Base-by-base conservation (phyloP, 805 yeast species). In the Metschnikowia borealis region DNA sequence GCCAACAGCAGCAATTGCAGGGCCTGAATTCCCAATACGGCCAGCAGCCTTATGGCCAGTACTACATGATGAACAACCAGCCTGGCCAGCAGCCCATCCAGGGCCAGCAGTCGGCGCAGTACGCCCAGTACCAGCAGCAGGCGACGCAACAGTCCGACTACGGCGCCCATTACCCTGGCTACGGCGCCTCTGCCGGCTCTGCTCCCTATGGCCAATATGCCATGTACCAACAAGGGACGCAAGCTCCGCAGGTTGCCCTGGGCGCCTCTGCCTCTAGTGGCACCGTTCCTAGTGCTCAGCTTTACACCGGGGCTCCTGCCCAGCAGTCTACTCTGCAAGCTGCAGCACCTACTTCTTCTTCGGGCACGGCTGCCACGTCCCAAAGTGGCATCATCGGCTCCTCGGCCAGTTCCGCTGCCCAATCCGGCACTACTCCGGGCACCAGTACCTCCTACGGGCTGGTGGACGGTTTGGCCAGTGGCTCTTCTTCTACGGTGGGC, bases 401-500 rank as follows among this genome's bases (percentile, higher is more conserved):
- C 21, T 51, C 53, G 38, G 26, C 60, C 17, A 47, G 49, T 20
- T 38, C 59, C 17, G 51, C 58, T 7, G 59, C 63, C 13, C 55
- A 52, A 29, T 52, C 54, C 1, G 47, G 53, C 2, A 39, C 40
- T 47, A n/a, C 38, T 47, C 13, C 54, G 20, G 44, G 56, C 17
- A 37, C 58, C 10, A 44, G 59, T 20, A 50, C 52, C 46, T 48
- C 54, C n/a, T 48, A 54, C 26, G 52, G 54, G 8, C 56, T 47
- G 48, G 46, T 50, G 26, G 62, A 57, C 41, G 52, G 59, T 29
- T 44, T 57, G 23, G 50, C 52, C 20, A 39, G 48, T 31, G 47
- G 56, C 13, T 51, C 55, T 38, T 62, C 55, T 51, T 67, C 74
- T 14, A 56, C 68, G 6, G 75, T 71, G 45, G 78, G 77, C 39